These are phyloP conservation scores for Taphrina flavorubra DNA, from an alignment of 1,139 yeast species.

Conservation along the genomic window DNA sequence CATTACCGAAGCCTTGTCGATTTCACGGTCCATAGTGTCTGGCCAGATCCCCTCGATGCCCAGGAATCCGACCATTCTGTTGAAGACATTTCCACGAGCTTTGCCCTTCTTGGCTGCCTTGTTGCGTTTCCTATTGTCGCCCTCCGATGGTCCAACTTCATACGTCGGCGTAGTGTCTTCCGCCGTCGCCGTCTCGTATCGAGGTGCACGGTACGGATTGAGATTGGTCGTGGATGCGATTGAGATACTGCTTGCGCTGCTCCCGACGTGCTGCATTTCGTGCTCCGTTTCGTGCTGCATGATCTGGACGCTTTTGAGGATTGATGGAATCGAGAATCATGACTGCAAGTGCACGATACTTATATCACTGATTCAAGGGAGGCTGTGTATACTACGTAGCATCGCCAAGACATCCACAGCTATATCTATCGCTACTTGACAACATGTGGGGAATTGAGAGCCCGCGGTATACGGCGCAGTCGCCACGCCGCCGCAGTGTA, in stretches of 20 bases:
- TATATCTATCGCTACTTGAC: too few relatives aligned
- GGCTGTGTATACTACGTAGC: too few relatives aligned
- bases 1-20: constrained; percentile 13
- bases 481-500: too few relatives aligned
- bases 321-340: neutral
- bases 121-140: neutral
- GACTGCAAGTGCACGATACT: neutral
- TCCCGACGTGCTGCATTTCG: neutral
- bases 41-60: constrained; percentile 15
- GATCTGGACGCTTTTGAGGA: neutral
- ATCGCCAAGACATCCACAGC: too few relatives aligned
- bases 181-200: neutral
- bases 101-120: constrained; percentile 7
- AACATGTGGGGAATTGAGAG: too few relatives aligned
- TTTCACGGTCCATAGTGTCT: constrained; percentile 5
- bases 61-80: constrained; percentile 10
- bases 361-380: neutral
- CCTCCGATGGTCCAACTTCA: neutral
- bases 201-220: neutral
- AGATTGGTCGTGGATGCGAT: neutral
- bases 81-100: constrained; percentile 12
- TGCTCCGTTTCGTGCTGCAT: neutral
- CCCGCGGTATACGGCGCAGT: too few relatives aligned
- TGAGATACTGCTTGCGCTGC: neutral
- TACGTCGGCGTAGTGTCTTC: neutral